These are phyloP conservation scores for Pholiota adiposa DNA, from an alignment of 1,284 basidiomycete species.

Conservation along the genomic window DNA sequence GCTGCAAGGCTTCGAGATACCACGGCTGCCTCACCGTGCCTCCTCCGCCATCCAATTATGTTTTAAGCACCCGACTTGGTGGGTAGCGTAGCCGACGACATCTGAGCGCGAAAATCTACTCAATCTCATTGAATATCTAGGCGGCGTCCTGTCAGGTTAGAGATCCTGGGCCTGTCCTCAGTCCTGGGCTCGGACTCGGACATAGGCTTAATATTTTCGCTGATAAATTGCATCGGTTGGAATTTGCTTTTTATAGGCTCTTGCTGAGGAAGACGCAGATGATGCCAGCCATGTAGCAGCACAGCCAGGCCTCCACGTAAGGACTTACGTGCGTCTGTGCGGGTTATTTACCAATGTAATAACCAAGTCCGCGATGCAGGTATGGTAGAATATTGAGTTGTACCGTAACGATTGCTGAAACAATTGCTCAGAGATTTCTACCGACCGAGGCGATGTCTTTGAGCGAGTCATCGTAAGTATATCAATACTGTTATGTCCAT, in stretches of 20 bases:
- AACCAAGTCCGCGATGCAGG: background rate
- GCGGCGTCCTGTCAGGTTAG: background rate
- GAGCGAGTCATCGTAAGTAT: background rate
- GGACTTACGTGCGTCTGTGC: background rate
- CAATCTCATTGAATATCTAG: background rate
- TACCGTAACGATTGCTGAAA: background rate
- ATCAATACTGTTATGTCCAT: no score
- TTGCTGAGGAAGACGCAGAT: background rate
- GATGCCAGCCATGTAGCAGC: background rate
- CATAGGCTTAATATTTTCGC: slow-evolving; percentile 4
- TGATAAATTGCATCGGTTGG: slow-evolving; percentile 1
- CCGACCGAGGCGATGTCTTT: background rate
- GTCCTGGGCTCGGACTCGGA: slow-evolving; percentile 9
- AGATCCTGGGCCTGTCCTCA: background rate
- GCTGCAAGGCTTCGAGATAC: background rate
- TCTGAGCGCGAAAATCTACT: slow-evolving; percentile 1
- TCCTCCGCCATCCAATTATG: background rate
- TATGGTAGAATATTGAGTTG: background rate
- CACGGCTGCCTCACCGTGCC: background rate
- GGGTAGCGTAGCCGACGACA: no score
- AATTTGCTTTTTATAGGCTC: background rate
- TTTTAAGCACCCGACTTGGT: background rate
- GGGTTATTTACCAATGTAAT: background rate
- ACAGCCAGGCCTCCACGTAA: background rate
- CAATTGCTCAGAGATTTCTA: background rate